Conservation (phyloP, 805 yeast species). For the Wickerhamiella australiensis region DNA sequence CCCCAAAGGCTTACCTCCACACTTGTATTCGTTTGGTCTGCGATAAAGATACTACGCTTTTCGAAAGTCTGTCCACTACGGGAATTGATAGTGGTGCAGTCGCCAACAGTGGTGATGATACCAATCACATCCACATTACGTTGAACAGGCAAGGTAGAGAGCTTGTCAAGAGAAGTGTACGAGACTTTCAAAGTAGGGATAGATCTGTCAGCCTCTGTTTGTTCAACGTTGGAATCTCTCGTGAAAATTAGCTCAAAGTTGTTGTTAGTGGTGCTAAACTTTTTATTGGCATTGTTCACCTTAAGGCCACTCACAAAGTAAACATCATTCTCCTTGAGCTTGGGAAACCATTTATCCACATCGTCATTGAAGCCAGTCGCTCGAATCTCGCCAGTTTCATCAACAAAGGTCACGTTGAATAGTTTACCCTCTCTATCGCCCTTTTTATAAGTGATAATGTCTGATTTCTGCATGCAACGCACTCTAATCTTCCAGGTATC, state of each 20-base stretch:
- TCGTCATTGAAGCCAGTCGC: slow-evolving; percentile 88
- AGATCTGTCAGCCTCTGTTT: slow-evolving; percentile 36
- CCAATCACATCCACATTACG: slow-evolving; percentile 79
- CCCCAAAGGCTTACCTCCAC: slow-evolving; percentile 85
- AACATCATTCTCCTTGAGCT: slow-evolving; percentile 78
- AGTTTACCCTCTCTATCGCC: slow-evolving; percentile 81
- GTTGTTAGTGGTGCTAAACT: slow-evolving; percentile 70
- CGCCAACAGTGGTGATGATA: slow-evolving; percentile 64
- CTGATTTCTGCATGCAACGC: slow-evolving; percentile 78
- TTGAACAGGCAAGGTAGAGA: slow-evolving; percentile 48
- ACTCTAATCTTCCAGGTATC: slow-evolving; percentile 88
- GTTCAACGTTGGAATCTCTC: slow-evolving; percentile 63
- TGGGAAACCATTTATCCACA: slow-evolving; percentile 65
- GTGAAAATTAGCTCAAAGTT: slow-evolving; percentile 81
- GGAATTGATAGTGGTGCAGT: slow-evolving; percentile 66
- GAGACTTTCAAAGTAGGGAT: slow-evolving; percentile 74
- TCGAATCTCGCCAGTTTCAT: slow-evolving; percentile 90
- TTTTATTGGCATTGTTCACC: slow-evolving; percentile 71
- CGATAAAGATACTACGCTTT: slow-evolving; percentile 78
- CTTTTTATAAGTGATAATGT: slow-evolving; percentile 77
- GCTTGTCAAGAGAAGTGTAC: slow-evolving; percentile 55
- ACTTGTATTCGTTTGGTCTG: slow-evolving; percentile 70
- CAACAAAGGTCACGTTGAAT: slow-evolving; percentile 76
- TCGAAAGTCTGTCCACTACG: slow-evolving; percentile 81
- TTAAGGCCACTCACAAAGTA: slow-evolving; percentile 69